phyloP scores from a whole-genome alignment of 257 asterid genomes.

The Lycium barbarum region DNA sequence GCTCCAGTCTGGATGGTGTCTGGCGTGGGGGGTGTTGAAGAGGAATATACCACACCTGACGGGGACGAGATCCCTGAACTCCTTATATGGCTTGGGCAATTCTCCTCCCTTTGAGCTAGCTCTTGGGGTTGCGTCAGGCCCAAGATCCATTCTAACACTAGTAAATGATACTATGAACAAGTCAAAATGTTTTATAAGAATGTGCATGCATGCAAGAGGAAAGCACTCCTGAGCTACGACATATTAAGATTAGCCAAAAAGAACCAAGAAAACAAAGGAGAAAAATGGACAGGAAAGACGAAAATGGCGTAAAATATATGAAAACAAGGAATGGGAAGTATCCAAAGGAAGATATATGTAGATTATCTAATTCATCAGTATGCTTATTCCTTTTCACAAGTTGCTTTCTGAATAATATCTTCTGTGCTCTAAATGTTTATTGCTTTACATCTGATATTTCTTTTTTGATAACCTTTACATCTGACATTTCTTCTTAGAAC shows the following conservation, averaged over 20 bases:
- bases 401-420: background rate
- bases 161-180: background rate
- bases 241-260: background rate
- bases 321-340: background rate
- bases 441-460: background rate
- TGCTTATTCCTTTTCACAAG: background rate
- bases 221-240: background rate
- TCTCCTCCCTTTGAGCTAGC: no score
- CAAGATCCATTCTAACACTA: background rate
- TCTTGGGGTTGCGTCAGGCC: no score
- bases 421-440: background rate
- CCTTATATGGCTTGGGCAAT: no score
- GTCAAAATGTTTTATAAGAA: background rate
- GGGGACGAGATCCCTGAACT: no score
- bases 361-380: background rate
- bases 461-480: background rate
- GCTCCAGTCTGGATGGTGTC: no score
- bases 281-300: background rate
- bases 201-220: background rate
- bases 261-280: background rate
- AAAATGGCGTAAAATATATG: background rate
- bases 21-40: no score
- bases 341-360: background rate
- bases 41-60: no score
- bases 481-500: conserved; percentile 3